Percentiles rank a stretch among this genome's conserved stretches.
Evolutionary conservation across 2,329 filamentous ascomycete genomes (phyloP).

Genomic region (Zymoseptoria crescenta): DNA sequence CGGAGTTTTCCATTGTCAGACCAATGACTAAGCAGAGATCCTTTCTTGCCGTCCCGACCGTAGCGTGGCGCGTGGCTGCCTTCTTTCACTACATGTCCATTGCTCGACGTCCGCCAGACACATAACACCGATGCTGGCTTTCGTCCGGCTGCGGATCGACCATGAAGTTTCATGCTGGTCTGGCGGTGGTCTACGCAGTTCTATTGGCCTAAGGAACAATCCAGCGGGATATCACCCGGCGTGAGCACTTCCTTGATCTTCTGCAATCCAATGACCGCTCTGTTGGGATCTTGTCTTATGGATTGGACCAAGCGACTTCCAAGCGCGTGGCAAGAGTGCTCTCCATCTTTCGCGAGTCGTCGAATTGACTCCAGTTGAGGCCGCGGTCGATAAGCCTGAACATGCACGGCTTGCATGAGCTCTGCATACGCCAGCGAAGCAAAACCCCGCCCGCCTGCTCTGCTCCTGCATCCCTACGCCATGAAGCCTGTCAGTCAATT

Average conservation of each 20-base stretch:
- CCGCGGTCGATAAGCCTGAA: not conserved
- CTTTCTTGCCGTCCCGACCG: too few relatives aligned
- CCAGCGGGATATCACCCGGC: not conserved
- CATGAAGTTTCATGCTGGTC: not conserved
- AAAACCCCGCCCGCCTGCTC: not conserved
- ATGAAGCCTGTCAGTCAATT: not conserved
- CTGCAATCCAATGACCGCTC: not conserved
- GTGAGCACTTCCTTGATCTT: not conserved
- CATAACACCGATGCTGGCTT: not conserved
- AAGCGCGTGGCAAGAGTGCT: not conserved
- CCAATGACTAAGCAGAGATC: not conserved
- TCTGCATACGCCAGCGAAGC: not conserved
- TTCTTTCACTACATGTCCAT: too few relatives aligned
- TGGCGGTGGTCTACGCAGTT: not conserved
- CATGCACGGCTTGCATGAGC: not conserved
- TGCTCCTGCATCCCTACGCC: not conserved
- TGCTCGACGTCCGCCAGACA: not conserved
- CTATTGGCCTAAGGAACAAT: not conserved
- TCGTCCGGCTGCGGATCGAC: not conserved
- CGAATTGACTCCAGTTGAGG: not conserved
- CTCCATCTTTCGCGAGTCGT: not conserved
- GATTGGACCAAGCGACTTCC: not conserved
- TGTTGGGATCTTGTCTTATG: not conserved
- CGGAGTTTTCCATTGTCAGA: not conserved
- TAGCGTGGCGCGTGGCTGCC: too few relatives aligned